Evolutionary conservation across 1,139 yeast species (phyloP).

Genomic region (Candida dubliniensis): DNA sequence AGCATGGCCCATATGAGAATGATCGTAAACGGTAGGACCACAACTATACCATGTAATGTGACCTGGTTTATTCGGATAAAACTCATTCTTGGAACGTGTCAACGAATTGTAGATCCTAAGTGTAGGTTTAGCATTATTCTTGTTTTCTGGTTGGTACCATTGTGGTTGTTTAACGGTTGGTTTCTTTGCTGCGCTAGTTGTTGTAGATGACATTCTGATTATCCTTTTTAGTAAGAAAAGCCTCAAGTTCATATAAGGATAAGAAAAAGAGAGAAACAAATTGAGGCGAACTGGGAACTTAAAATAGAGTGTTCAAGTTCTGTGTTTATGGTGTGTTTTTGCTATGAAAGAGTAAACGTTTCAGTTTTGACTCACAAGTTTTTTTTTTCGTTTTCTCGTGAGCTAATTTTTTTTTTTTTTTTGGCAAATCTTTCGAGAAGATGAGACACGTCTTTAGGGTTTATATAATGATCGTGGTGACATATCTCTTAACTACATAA

Average conservation of each 20-base stretch:
- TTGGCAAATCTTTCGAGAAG: too few species aligned
- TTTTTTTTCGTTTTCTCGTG: not conserved
- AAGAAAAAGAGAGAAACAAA: not conserved
- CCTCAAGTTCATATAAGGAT: constrained; percentile 9
- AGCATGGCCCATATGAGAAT: constrained; percentile 99
- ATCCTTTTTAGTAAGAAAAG: constrained; percentile 9
- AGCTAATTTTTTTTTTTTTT: not conserved
- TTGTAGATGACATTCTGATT: constrained; percentile 22
- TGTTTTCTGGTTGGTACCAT: constrained; percentile 34
- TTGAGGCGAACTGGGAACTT: not conserved
- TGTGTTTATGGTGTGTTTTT: not conserved
- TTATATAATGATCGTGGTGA: too few species aligned
- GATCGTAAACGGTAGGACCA: constrained; percentile 98
- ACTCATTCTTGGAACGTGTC: constrained; percentile 77
- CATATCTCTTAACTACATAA: too few species aligned
- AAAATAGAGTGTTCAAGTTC: not conserved
- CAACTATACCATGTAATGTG: constrained; percentile 94
- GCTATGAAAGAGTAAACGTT: not conserved
- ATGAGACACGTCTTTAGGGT: too few species aligned
- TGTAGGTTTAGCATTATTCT: constrained; percentile 18
- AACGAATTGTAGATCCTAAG: constrained; percentile 68
- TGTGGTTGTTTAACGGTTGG: constrained; percentile 37
- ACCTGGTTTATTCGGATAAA: constrained; percentile 60
- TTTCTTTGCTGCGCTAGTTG: constrained; percentile 23
- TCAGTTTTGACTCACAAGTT: not conserved